These are phyloP conservation scores for Saccharum spontaneum DNA, from an alignment of 176 grass and related monocot genomes.

Conservation along the genomic window DNA sequence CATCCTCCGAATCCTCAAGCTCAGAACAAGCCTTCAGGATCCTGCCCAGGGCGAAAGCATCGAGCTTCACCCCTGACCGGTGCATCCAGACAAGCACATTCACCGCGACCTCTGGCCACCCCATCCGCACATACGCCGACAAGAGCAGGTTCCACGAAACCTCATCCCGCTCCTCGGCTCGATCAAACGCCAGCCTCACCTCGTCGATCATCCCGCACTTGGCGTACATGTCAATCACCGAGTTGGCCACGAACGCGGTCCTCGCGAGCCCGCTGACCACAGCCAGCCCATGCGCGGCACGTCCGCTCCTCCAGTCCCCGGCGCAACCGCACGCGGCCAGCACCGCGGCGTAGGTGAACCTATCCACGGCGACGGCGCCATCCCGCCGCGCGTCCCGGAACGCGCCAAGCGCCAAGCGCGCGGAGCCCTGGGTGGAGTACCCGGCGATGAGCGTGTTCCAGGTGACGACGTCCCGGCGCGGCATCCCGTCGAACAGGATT, in stretches of 20 bases:
- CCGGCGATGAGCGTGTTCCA: conserved; percentile 69
- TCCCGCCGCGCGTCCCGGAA: conserved; percentile 41
- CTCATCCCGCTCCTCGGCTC: conserved; percentile 63
- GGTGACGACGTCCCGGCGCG: conserved; percentile 42
- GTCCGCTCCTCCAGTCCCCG: conserved; percentile 35
- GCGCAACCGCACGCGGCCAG: conserved; percentile 34
- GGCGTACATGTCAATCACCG: conserved; percentile 69
- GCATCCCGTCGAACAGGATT: conserved; percentile 65
- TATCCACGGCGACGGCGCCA: conserved; percentile 20
- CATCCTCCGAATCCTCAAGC: conserved; percentile 51
- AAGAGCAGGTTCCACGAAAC: conserved; percentile 71
- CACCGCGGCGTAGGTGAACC: conserved; percentile 47
- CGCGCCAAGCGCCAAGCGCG: conserved; percentile 28
- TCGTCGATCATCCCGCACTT: conserved; percentile 72
- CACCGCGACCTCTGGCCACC: conserved; percentile 63
- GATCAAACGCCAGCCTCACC: conserved; percentile 79
- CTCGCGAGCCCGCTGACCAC: conserved; percentile 50
- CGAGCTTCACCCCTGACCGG: conserved; percentile 53
- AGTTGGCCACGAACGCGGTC: conserved; percentile 60
- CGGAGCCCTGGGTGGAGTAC: conserved; percentile 26
- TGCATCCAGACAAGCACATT: conserved; percentile 91
- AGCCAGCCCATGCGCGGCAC: conserved; percentile 55
- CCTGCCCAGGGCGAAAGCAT: conserved; percentile 56
- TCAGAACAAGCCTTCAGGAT: conserved; percentile 65
- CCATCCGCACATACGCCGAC: conserved; percentile 49